Evolutionary conservation across 257 asterid species (phyloP), one percentile per base, ranked within the genome.

Genomic region (Scutellaria minor): DNA sequence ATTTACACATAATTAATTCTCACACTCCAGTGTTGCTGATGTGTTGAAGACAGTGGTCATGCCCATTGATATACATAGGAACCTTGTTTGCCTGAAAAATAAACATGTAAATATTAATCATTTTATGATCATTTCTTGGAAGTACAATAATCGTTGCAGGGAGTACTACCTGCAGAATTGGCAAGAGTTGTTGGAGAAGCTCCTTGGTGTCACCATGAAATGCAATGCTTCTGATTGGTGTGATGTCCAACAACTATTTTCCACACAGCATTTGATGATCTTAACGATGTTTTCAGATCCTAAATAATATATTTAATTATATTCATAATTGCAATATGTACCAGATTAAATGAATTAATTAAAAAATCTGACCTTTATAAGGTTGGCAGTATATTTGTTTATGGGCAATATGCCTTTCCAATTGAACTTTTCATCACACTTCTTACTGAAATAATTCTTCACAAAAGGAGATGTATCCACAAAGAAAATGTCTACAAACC

Each of bases 1-100:
- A 24, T 1, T 24, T 24, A 24, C 27, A 24, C 27, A 24, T 24
- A 24, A 24, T 24, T 24, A 24, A 24, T 40, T 52, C 5, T 70
- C 82, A 90, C 96, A 85, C 81, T 76, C 75, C 74, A 39, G 51
- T 77, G 47, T 84, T 88, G 58, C 77, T 77, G 9, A 89, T 87
- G 57, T 87, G 95, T 71, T 85, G 84, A 91, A 84, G 70, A 18
- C 95, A 85, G 75, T 91, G 97, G 24, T 91, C 96, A n/a, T 89
- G 96, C 3, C 95, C 96, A 55, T 91, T 91, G 76, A 87, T 72
- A 75, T 91, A 91, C 14, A 89, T 65, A 52, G 89, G 89, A 53
- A 87, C 88, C 39, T 59, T 80, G 64, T 91, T 70, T 39, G 79
- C 94, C 94, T 90, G 80, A 2, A 1, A 8, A 55, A 6, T 22